phyloP scores from a whole-genome alignment of 2,329 filamentous ascomycete species.

The Gaeumannomyces sp. region DNA sequence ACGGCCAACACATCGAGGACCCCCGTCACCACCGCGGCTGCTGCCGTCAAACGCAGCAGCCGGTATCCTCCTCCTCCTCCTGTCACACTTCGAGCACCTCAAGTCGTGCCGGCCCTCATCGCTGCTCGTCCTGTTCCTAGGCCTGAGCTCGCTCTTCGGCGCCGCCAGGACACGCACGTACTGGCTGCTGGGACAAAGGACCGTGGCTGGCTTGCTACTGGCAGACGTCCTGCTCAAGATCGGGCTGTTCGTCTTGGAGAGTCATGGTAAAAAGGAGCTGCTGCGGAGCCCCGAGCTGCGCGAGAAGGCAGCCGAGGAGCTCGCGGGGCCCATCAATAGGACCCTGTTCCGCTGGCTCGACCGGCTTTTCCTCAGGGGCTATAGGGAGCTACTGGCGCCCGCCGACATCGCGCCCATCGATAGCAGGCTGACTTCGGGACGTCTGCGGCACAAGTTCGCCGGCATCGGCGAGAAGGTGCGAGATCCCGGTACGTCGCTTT shows the following conservation, averaged over 20 bases:
- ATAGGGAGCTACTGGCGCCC: slow-evolving; percentile 24
- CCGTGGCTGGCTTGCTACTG: slow-evolving; percentile 16
- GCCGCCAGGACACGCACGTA: slow-evolving; percentile 34
- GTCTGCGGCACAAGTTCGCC: slow-evolving; percentile 16
- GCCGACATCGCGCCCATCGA: slow-evolving; percentile 30
- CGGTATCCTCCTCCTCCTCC: slow-evolving; percentile 22
- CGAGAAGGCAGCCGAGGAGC: slow-evolving; percentile 24
- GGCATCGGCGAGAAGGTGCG: not conserved
- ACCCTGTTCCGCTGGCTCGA: slow-evolving; percentile 30
- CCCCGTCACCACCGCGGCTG: not conserved
- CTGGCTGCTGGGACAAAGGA: slow-evolving; percentile 26
- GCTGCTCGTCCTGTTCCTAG: slow-evolving; percentile 34
- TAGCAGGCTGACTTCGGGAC: slow-evolving; percentile 13
- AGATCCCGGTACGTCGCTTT: not conserved
- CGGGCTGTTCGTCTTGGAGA: slow-evolving; percentile 17
- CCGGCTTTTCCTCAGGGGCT: slow-evolving; percentile 28
- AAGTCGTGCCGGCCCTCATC: slow-evolving; percentile 34
- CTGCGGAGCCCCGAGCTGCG: not conserved
- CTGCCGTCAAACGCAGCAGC: slow-evolving; percentile 20
- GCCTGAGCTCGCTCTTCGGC: slow-evolving; percentile 38
- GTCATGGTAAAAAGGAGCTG: slow-evolving; percentile 15
- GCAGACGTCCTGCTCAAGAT: slow-evolving; percentile 16
- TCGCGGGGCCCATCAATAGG: slow-evolving; percentile 28
- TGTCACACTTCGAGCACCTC: slow-evolving; percentile 26
- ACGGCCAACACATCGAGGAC: slow-evolving; percentile 3